Evolutionary conservation across 1,284 basidiomycete genomes (phyloP).

Genomic region (Rhodotorula glutinis): DNA sequence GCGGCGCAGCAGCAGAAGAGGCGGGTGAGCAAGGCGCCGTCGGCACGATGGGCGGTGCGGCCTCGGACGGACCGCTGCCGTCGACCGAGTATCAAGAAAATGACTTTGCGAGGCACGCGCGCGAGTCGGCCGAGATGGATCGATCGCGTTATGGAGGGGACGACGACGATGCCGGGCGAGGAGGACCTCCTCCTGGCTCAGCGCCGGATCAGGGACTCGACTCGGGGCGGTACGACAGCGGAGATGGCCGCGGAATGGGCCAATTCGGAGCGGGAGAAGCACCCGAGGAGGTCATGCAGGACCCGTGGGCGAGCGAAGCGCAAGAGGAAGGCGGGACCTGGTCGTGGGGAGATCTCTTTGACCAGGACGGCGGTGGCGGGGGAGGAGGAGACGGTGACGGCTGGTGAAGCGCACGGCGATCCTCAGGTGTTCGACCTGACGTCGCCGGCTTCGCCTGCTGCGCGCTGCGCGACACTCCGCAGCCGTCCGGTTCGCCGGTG

Average conservation of each 20-base stretch:
- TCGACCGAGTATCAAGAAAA: constrained; percentile 10
- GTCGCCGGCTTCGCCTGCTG: too few relatives aligned
- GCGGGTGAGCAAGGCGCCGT: constrained; percentile 9
- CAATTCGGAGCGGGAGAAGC: too few relatives aligned
- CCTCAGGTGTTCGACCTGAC: too few relatives aligned
- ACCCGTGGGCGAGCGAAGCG: constrained; percentile 41
- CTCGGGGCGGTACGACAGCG: too few relatives aligned
- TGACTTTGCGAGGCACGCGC: constrained; percentile 14
- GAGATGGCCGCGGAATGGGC: too few relatives aligned
- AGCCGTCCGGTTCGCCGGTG: too few relatives aligned
- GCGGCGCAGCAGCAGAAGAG: constrained; percentile 24
- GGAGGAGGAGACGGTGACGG: constrained; percentile 8
- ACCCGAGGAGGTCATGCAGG: constrained; percentile 39
- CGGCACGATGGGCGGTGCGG: constrained; percentile 8
- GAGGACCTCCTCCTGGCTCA: too few relatives aligned
- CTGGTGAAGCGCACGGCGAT: neutral
- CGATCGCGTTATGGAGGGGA: neutral
- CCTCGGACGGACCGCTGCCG: constrained; percentile 19
- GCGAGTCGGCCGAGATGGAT: constrained; percentile 2
- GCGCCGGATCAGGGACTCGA: constrained; percentile 6
- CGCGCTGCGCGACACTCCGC: too few relatives aligned
- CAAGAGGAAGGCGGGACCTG: constrained; percentile 38
- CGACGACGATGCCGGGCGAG: too few relatives aligned
- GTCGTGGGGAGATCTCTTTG: constrained; percentile 39
- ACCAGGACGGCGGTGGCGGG: constrained; percentile 8